Evolutionary conservation across 2,329 filamentous ascomycete species (phyloP).

Genomic region (Ophiostoma tasmaniense): DNA sequence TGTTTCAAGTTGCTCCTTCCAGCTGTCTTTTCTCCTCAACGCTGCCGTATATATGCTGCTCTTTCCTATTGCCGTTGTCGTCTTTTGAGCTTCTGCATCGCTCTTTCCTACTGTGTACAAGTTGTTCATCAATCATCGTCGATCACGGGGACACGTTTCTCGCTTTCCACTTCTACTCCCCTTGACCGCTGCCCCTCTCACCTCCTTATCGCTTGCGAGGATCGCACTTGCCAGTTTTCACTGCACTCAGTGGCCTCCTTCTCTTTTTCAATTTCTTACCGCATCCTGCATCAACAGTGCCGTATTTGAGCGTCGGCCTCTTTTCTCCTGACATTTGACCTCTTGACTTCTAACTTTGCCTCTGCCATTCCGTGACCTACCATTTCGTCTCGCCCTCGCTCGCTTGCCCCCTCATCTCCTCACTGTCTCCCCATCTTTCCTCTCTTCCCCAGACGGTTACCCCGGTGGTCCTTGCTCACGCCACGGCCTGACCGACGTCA

Average conservation of each 20-base stretch:
- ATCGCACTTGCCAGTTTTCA: neutral
- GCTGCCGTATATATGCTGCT: neutral
- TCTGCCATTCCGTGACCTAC: neutral
- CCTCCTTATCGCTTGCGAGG: neutral
- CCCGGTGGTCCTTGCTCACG: neutral
- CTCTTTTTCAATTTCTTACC: neutral
- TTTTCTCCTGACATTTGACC: neutral
- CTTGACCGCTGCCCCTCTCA: conserved; percentile 4
- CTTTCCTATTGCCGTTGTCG: neutral
- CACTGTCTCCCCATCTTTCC: neutral
- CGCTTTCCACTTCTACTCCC: neutral
- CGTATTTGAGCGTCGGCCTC: neutral
- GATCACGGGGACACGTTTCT: conserved; percentile 1
- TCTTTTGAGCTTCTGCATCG: neutral
- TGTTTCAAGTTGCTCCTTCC: neutral
- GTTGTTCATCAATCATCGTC: neutral
- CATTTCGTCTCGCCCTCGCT: neutral
- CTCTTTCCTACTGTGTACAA: neutral
- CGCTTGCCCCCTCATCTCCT: neutral
- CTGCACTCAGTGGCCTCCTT: neutral
- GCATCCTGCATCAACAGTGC: neutral
- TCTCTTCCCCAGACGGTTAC: neutral
- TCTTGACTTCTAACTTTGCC: neutral
- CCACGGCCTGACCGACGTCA: neutral
- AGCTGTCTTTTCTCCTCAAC: neutral